phyloP scores from a whole-genome alignment of 305 asterid genomes.

The Fraxinus floribunda region DNA sequence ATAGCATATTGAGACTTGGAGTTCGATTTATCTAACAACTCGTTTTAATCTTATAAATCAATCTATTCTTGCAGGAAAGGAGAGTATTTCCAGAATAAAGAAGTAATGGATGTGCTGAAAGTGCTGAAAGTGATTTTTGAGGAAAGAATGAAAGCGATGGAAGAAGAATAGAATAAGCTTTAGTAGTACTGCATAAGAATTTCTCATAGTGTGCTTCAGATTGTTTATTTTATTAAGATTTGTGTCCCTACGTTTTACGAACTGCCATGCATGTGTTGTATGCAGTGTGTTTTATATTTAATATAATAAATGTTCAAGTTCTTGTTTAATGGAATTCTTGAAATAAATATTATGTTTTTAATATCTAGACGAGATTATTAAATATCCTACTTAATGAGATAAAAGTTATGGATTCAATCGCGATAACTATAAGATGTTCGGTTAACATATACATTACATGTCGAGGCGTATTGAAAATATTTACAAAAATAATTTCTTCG shows the following conservation, averaged over 20 bases:
- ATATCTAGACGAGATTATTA: background rate
- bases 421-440: background rate
- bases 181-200: slow-evolving; percentile 4
- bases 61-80: slow-evolving; percentile 24
- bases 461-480: background rate
- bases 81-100: slow-evolving; percentile 25
- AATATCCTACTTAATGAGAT: background rate
- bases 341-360: background rate
- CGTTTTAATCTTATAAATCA: background rate
- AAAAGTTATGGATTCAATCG: background rate
- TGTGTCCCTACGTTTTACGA: slow-evolving; percentile 18
- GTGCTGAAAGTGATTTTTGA: slow-evolving; percentile 26
- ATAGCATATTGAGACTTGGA: background rate
- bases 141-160: slow-evolving; percentile 13
- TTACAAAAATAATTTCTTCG: background rate
- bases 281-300: background rate
- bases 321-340: background rate
- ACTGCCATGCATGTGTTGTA: slow-evolving; percentile 16
- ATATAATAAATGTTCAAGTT: background rate
- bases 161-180: slow-evolving; percentile 17
- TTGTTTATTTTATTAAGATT: background rate
- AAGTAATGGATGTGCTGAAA: slow-evolving; percentile 24
- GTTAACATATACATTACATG: background rate
- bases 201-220: slow-evolving; percentile 21
- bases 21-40: background rate